Evolutionary conservation across 2,329 filamentous ascomycete species (phyloP).

Genomic region (Sclerotiophoma versabilis): DNA sequence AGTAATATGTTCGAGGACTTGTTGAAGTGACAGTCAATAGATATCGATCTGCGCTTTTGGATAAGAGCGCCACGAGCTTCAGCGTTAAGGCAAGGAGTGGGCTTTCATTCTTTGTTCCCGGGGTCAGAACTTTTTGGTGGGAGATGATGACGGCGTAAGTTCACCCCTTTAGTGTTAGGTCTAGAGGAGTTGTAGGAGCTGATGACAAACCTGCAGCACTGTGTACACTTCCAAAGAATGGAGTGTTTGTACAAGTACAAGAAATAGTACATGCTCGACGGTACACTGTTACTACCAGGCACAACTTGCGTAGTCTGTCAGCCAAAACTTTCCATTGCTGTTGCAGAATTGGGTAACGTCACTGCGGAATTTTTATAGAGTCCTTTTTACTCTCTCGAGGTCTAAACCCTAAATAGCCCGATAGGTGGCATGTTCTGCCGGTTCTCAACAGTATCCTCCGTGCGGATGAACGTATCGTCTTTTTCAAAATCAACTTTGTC

Average conservation of each 20-base stretch:
- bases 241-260: conserved; percentile 20
- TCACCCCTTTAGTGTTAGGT: neutral
- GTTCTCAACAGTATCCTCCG: neutral
- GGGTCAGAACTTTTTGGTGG: conserved; percentile 51
- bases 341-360: neutral
- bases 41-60: too few species aligned
- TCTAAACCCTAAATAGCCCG: neutral
- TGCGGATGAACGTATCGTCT: neutral
- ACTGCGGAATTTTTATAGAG: neutral
- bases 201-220: conserved; percentile 8
- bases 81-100: too few species aligned
- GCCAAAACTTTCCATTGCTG: conserved; percentile 22
- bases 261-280: conserved; percentile 23
- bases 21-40: too few species aligned
- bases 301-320: conserved; percentile 23
- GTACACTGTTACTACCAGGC: conserved; percentile 19
- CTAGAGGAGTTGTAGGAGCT: neutral
- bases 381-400: too few species aligned
- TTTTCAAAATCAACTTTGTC: neutral
- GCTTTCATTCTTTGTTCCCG: conserved; percentile 45
- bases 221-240: conserved; percentile 19
- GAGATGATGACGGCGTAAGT: conserved; percentile 39
- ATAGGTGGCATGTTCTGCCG: neutral
- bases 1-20: too few species aligned
- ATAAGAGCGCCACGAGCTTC: too few species aligned